Evolutionary conservation across 306 rosid species (phyloP), one percentile per base, ranked within the genome.

Genomic region (Vigna hirtella): DNA sequence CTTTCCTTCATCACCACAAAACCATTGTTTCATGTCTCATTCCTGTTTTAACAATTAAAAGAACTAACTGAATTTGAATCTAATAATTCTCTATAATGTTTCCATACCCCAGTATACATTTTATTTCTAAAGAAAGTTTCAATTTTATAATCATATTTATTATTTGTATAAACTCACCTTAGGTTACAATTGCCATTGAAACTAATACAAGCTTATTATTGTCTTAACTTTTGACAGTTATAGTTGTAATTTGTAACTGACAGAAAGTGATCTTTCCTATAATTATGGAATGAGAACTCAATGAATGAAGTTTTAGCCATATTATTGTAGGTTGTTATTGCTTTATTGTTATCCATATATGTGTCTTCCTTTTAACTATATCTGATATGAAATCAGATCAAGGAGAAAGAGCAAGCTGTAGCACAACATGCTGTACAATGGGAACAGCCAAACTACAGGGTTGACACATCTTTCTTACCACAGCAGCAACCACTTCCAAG

Each of bases 331-430:
- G 14, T 18, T 24, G 57, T 24, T 26, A 40, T 40, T 40, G 18
- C 4, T 22, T 42, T 42, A 24, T 70, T 1, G 13, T 14, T 11
- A 59, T 11, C 11, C 34, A 38, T 26, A 3, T 28, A 26, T 28
- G 14, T 15, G 5, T 22, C 34, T 66, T 40, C 8, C 8, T 40
- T 42, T 9, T 16, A 51, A 45, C 4, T 5, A 47, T 24, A 17
- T 48, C 11, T 49, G 42, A 24, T n/a, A 61, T 72, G 81, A 70
- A 76, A 74, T 52, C 17, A 93, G 98, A 91, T 94, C n/a, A 90
- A 94, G 88, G 94, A 93, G 86, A 90, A 87, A 20, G 93, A 87
- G 74, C 86, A 90, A 62, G 83, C 52, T 17, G 73, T 66, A 59
- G 85, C 86, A 16, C 82, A 63, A 36, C 81, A 80, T 32, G 81